A percentile compares a stretch with the other conserved stretches of the same genome.
Conservation (phyloP, 495 filamentous ascomycete species). For the Penicillium riverlandense region DNA sequence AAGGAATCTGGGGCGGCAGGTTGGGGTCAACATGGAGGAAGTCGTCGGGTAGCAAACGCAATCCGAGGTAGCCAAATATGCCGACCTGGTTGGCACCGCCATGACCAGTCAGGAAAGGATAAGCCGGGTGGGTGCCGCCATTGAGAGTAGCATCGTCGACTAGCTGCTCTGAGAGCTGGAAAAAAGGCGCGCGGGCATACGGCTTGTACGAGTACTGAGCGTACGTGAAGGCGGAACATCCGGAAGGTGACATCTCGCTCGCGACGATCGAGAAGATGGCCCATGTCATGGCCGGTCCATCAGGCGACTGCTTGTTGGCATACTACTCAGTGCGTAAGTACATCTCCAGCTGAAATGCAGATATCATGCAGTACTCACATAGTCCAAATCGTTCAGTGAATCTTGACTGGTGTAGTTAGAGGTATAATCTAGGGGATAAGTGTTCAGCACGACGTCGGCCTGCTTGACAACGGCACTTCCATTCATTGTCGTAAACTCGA, state of each 20-base stretch:
- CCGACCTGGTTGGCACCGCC: constrained; percentile 57
- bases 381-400: constrained; percentile 50
- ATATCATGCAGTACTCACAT: constrained; percentile 26
- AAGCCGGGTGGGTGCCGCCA: constrained; percentile 60
- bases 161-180: constrained; percentile 60
- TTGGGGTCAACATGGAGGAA: constrained; percentile 49
- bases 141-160: constrained; percentile 57
- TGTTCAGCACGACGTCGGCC: constrained; percentile 56
- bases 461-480: constrained; percentile 56
- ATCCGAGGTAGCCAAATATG: constrained; percentile 55
- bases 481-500: constrained; percentile 65
- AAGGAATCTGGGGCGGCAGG: constrained; percentile 54
- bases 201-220: constrained; percentile 53
- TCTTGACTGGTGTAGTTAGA: constrained; percentile 45
- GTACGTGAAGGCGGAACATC: constrained; percentile 59
- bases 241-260: constrained; percentile 49
- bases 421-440: constrained; percentile 49
- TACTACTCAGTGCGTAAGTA: constrained; percentile 29
- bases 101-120: constrained; percentile 60
- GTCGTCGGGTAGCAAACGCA: constrained; percentile 46
- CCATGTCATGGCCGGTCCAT: constrained; percentile 63
- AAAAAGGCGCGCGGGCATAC: constrained; percentile 44
- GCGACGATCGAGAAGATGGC: constrained; percentile 57
- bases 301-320: constrained; percentile 53
- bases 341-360: not conserved